Base-by-base conservation (phyloP, 2,329 filamentous ascomycete genomes). In the Xylaria sp. region DNA sequence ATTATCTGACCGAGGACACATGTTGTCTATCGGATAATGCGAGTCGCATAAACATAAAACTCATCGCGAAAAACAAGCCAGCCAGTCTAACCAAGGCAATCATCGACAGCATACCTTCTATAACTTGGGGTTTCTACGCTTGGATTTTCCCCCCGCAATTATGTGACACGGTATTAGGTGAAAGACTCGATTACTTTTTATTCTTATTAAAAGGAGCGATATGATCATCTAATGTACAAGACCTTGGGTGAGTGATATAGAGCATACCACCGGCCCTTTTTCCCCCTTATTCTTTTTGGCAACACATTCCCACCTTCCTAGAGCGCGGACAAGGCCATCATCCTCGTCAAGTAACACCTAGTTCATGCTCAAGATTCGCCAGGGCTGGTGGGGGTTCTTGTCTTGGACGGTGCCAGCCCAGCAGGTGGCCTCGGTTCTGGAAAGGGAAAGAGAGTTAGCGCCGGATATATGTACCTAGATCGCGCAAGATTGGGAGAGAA, bases 291-390 rank as follows among this genome's bases (percentile, higher is more conserved):
- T 4, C 21, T 25, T n/a, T 51, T 15, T 12, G 19, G 4, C 47
- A 9, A 37, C n/a, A 23, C 19, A 21, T 12, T 37, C 19, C 11
- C 17, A 7, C 21, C 31, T 4, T 35, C 17, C 9, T 19, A 35
- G 17, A 8, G 28, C 14, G 15, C 8, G 15, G 21, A 17, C 2
- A 14, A 14, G n/a, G 14, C 19, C 31, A 12, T 35, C 11, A 21
- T 35, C 46, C 31, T 21, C 21, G 33, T 33, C 8, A 12, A 23
- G 15, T 11, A 51, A 51, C 12, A 7, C 43, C 43, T 46, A 51
- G 33, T 38, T 51, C 6, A 51, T 37, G 17, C 5, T 17, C n/a
- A 53, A 31, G 15, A 57, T n/a, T 57, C 45, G 54, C 54, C 54
- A 57, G 3, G 49, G 15, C 31, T 57, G 42, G n/a, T 57, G 14